A percentile compares a stretch with the other conserved stretches of the same genome.
These are phyloP conservation scores for Penicillium janthinellum DNA, from an alignment of 2,329 filamentous ascomycete genomes.

Conservation along the genomic window DNA sequence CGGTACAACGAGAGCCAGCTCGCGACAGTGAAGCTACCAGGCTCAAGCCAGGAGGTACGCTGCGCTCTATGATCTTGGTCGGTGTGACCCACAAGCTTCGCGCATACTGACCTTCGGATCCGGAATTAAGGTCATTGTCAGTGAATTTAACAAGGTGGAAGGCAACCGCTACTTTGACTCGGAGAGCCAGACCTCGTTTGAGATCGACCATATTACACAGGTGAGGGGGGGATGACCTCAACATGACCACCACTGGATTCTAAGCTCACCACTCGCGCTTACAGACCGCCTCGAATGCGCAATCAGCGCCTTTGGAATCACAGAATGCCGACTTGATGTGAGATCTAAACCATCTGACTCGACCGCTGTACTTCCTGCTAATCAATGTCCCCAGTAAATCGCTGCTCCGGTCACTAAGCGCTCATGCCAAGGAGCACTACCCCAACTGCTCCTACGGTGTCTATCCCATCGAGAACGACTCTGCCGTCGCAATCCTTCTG, in stretches of 20 bases:
- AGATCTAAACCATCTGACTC: constrained; percentile 31
- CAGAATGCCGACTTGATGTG: constrained; percentile 78
- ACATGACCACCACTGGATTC: background rate
- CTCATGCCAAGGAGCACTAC: constrained; percentile 87
- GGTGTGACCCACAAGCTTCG: background rate
- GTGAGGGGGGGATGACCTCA: constrained; percentile 44
- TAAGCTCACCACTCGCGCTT: constrained; percentile 15
- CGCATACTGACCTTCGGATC: constrained; percentile 13
- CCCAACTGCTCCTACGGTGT: constrained; percentile 77
- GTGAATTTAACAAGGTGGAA: constrained; percentile 79
- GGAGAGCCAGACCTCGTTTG: constrained; percentile 83
- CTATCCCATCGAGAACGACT: constrained; percentile 76
- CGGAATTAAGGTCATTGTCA: constrained; percentile 67
- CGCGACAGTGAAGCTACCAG: constrained; percentile 83
- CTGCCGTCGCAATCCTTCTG: constrained; percentile 75
- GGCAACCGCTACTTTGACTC: constrained; percentile 86
- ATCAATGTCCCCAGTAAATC: constrained; percentile 65
- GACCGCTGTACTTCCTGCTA: background rate
- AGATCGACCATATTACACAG: constrained; percentile 81
- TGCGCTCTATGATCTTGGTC: background rate
- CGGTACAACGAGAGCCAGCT: constrained; percentile 98
- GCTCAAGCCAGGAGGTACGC: constrained; percentile 73
- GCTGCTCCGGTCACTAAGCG: constrained; percentile 72
- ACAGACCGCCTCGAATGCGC: constrained; percentile 78
- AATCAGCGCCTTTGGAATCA: constrained; percentile 78